Conservation (phyloP, 768 basidiomycete genomes). For the Mycena haematopus region DNA sequence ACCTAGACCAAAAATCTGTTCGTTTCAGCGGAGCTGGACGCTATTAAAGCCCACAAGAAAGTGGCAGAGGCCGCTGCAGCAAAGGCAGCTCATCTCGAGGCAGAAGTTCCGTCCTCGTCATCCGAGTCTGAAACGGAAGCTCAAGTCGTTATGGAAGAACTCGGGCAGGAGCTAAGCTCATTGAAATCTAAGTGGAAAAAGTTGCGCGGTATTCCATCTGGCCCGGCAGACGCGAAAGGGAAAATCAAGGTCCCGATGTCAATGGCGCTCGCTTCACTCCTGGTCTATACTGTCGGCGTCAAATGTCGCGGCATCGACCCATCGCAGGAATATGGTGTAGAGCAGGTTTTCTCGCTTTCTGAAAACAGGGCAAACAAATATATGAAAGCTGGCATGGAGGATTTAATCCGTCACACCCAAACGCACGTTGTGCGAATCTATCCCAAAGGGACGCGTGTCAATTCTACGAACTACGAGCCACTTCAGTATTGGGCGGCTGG, state of each 20-base stretch:
- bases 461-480: constrained; percentile 89
- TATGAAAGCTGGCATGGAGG: constrained; percentile 65
- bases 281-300: constrained; percentile 96
- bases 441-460: constrained; percentile 84
- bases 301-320: constrained; percentile 94
- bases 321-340: constrained; percentile 82
- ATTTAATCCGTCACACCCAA: constrained; percentile 90
- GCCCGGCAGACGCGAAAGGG: constrained; percentile 25
- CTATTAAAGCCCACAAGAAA: constrained; percentile 50
- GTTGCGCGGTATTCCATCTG: constrained; percentile 35
- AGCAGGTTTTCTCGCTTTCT: constrained; percentile 92
- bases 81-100: constrained; percentile 33
- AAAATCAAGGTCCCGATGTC: constrained; percentile 75
- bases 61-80: constrained; percentile 26
- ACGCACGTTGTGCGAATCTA: constrained; percentile 88
- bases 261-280: constrained; percentile 69
- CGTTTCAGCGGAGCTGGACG: constrained; percentile 60
- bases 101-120: constrained; percentile 31
- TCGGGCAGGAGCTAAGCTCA: constrained; percentile 32
- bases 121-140: constrained; percentile 35
- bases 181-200: constrained; percentile 37
- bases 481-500: constrained; percentile 92
- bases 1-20: constrained; percentile 79
- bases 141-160: constrained; percentile 27
- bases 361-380: constrained; percentile 84